Conservation (phyloP, 2,329 filamentous ascomycete genomes). For the Davidsoniella australis region DNA sequence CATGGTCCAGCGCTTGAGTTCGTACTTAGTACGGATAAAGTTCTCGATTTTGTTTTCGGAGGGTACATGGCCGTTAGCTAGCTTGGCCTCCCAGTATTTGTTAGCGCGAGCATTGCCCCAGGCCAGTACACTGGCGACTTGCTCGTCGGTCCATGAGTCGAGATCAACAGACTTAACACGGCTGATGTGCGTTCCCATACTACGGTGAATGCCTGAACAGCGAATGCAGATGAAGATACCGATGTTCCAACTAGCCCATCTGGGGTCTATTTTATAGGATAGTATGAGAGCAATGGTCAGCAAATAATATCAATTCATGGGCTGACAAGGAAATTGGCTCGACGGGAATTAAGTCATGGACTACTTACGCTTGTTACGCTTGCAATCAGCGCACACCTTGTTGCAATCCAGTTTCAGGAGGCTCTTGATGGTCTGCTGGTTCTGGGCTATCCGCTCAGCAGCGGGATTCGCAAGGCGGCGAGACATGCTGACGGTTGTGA, state of each 20-base stretch:
- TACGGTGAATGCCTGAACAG: slow-evolving; percentile 94
- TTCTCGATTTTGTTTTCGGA: slow-evolving; percentile 98
- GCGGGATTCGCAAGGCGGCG: slow-evolving; percentile 60
- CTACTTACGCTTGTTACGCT: slow-evolving; percentile 83
- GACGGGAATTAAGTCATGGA: neutral
- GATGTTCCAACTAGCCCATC: slow-evolving; percentile 99
- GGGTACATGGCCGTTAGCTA: slow-evolving; percentile 77
- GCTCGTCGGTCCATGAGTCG: slow-evolving; percentile 96
- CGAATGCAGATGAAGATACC: slow-evolving; percentile 96
- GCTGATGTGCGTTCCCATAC: slow-evolving; percentile 98
- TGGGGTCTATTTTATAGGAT: slow-evolving; percentile 46
- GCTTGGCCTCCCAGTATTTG: slow-evolving; percentile 96
- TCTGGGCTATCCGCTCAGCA: slow-evolving; percentile 79
- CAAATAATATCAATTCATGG: neutral
- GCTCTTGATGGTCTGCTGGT: slow-evolving; percentile 84
- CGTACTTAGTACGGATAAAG: slow-evolving; percentile 98
- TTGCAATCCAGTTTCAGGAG: slow-evolving; percentile 88
- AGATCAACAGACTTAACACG: slow-evolving; percentile 96
- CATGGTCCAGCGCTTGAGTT: slow-evolving; percentile 99
- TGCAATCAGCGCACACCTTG: slow-evolving; percentile 96
- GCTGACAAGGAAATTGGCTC: slow-evolving; percentile 3
- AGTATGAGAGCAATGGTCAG: slow-evolving; percentile 5
- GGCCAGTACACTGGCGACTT: slow-evolving; percentile 78
- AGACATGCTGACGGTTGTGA: slow-evolving; percentile 42
- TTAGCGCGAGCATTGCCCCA: slow-evolving; percentile 96